Conservation (phyloP, 2,329 filamentous ascomycete species). For the Chaetomium strumarium region DNA sequence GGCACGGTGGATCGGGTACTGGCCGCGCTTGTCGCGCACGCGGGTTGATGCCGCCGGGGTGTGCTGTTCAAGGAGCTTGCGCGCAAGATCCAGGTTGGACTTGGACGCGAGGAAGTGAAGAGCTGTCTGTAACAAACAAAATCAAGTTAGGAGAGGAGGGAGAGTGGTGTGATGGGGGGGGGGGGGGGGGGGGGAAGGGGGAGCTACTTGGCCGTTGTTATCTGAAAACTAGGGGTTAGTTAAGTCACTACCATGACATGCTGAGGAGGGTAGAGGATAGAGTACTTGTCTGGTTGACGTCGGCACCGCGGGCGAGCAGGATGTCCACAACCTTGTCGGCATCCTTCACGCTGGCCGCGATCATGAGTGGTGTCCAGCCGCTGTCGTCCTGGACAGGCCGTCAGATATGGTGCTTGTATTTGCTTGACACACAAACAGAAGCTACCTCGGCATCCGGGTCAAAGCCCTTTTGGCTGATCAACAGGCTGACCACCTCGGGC, state of each 20-base stretch:
- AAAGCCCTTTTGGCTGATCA: constrained; percentile 66
- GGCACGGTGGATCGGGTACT: constrained; percentile 84
- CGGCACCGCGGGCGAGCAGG: constrained; percentile 62
- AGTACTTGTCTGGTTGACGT: constrained; percentile 67
- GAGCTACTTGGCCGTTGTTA: constrained; percentile 50
- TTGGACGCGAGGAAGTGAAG: constrained; percentile 92
- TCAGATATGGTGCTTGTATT: background rate
- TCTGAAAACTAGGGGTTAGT: constrained; percentile 40
- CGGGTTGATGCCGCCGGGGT: constrained; percentile 67
- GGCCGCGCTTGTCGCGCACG: constrained; percentile 78
- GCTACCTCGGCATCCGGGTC: constrained; percentile 74
- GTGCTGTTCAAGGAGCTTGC: constrained; percentile 61
- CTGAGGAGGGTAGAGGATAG: background rate
- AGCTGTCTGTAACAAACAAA: constrained; percentile 55
- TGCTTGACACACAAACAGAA: background rate
- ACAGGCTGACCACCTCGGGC: constrained; percentile 64
- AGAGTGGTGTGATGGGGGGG: background rate
- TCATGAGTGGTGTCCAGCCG: constrained; percentile 83
- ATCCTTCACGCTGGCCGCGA: constrained; percentile 68
- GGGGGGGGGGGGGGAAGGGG: background rate
- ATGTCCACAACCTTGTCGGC: constrained; percentile 62
- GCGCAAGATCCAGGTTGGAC: constrained; percentile 74
- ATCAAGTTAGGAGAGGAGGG: background rate
- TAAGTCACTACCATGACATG: constrained; percentile 9
- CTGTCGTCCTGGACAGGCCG: constrained; percentile 54